A percentile compares a stretch with the other conserved stretches of the same genome.
These are phyloP conservation scores for Pleurotus eryngii DNA, from an alignment of 768 basidiomycete genomes.

Conservation along the genomic window DNA sequence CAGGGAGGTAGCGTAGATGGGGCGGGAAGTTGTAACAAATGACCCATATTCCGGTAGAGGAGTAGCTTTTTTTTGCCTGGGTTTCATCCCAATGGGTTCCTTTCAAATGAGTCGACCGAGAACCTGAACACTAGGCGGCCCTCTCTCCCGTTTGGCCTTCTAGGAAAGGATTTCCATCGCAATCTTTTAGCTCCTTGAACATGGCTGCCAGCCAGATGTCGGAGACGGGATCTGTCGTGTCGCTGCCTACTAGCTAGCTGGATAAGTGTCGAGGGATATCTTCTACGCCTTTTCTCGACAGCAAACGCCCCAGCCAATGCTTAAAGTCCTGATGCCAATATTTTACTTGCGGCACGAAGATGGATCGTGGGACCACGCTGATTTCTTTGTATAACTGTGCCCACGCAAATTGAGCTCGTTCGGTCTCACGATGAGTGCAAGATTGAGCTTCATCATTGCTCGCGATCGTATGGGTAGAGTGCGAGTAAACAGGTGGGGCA, in stretches of 20 bases:
- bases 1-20: neutral
- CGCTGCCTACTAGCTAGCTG: neutral
- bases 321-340: slow-evolving; percentile 21
- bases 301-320: slow-evolving; percentile 21
- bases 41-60: neutral
- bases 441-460: neutral
- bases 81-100: neutral
- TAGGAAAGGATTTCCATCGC: neutral
- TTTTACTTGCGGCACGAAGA: slow-evolving; percentile 8
- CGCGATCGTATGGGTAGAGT: slow-evolving; percentile 14
- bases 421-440: slow-evolving; percentile 1
- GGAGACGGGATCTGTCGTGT: neutral
- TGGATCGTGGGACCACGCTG: slow-evolving; percentile 2
- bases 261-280: slow-evolving; percentile 17
- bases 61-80: neutral
- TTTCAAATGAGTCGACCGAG: slow-evolving; percentile 1
- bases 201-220: neutral
- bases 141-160: neutral
- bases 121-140: neutral
- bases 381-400: slow-evolving; percentile 1
- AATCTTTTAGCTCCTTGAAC: neutral
- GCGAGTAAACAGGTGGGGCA: slow-evolving; percentile 23
- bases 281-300: slow-evolving; percentile 24
- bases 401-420: neutral
- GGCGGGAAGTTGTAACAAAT: slow-evolving; percentile 3